A percentile compares a stretch with the other conserved stretches of the same genome.
Conservation (phyloP, 495 filamentous ascomycete species). For the Evernia prunastri region DNA sequence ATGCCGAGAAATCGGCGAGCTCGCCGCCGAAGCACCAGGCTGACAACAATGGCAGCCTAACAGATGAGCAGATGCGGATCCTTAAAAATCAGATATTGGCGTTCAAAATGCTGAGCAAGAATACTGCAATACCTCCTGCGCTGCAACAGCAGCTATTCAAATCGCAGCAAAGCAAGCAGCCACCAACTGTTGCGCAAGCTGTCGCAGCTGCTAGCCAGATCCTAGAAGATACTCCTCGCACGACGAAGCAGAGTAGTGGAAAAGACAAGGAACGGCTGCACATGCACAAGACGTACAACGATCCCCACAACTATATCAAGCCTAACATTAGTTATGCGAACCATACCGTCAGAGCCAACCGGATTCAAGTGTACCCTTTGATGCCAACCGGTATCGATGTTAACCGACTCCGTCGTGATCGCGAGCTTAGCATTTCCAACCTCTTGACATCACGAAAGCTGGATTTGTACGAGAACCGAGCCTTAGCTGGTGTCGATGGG, state of each 20-base stretch:
- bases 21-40: conserved; percentile 28
- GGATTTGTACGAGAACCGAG: conserved; percentile 37
- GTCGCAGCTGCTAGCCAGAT: conserved; percentile 47
- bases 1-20: conserved; percentile 24
- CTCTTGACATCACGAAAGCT: conserved; percentile 73
- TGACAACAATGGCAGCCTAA: conserved; percentile 51
- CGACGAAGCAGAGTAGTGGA: conserved; percentile 18
- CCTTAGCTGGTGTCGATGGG: conserved; percentile 42
- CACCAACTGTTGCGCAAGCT: conserved; percentile 51
- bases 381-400: conserved; percentile 77
- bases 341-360: conserved; percentile 62
- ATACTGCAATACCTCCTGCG: conserved; percentile 63
- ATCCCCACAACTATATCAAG: conserved; percentile 54
- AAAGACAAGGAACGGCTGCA: conserved; percentile 33
- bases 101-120: conserved; percentile 77
- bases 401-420: conserved; percentile 71
- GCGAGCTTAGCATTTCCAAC: conserved; percentile 82
- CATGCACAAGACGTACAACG: conserved; percentile 57
- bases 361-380: conserved; percentile 72
- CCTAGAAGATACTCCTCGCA: conserved; percentile 44
- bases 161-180: conserved; percentile 57
- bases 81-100: conserved; percentile 73
- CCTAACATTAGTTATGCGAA: conserved; percentile 69
- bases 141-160: conserved; percentile 71
- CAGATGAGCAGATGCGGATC: conserved; percentile 60